These are phyloP conservation scores for Solanum appendiculatum DNA, from an alignment of 257 asterid species.

Conservation along the genomic window DNA sequence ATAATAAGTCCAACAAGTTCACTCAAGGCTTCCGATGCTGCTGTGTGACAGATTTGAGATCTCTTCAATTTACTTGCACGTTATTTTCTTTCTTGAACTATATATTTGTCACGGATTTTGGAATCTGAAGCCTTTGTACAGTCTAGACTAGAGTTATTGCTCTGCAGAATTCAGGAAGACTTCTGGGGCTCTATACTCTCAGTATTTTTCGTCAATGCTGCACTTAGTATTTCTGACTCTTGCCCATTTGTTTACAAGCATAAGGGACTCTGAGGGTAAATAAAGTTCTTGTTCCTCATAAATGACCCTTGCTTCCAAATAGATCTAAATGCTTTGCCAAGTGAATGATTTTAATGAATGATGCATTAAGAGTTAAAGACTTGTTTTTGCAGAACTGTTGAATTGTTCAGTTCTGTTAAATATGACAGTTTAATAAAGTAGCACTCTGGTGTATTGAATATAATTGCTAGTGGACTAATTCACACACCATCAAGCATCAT, in stretches of 20 bases:
- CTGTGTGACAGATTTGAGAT: not conserved
- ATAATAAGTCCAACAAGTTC: not conserved
- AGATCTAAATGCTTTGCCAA: not conserved
- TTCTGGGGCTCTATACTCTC: not conserved
- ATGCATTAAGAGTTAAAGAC: not conserved
- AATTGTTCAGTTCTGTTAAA: not conserved
- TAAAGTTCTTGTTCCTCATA: not conserved
- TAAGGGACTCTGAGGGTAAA: not conserved
- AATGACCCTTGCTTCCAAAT: not conserved
- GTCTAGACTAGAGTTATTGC: not conserved
- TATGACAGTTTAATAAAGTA: not conserved
- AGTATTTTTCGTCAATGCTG: not conserved
- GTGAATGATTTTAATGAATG: not conserved
- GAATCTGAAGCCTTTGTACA: not conserved
- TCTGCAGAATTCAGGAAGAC: not conserved
- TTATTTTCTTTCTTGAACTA: not conserved
- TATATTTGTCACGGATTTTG: not conserved
- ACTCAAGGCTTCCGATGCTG: not conserved
- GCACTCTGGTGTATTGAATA: not conserved
- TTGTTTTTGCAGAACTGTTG: not conserved
- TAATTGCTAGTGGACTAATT: not conserved
- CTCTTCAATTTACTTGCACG: not conserved
- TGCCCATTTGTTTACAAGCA: not conserved
- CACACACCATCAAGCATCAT: not conserved
- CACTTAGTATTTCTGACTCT: not conserved